These are phyloP conservation scores for Lycium barbarum DNA, from an alignment of 257 asterid species.

Conservation along the genomic window DNA sequence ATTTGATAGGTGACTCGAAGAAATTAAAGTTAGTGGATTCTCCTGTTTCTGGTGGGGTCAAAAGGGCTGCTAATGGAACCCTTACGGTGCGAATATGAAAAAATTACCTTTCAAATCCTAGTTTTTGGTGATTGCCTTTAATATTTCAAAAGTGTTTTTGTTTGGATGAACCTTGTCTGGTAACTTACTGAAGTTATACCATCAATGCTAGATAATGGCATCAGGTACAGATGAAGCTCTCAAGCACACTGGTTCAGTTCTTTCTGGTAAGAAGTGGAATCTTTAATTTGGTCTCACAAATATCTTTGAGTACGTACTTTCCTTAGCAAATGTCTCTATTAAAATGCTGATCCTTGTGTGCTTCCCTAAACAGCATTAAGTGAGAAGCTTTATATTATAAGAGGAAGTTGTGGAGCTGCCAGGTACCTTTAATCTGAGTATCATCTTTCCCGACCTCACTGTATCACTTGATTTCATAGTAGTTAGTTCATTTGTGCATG, in stretches of 20 bases:
- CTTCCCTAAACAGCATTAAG: conserved; percentile 69
- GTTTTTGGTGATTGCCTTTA: conserved; percentile 14
- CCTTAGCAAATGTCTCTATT: background rate
- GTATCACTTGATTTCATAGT: conserved; percentile 12
- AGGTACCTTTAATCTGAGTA: conserved; percentile 56
- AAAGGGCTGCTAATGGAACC: conserved; percentile 86
- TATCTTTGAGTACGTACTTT: background rate
- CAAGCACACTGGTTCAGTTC: conserved; percentile 83
- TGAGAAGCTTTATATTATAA: conserved; percentile 92
- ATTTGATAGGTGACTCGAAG: conserved; percentile 67
- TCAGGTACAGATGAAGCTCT: conserved; percentile 92
- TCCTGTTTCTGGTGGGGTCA: conserved; percentile 99
- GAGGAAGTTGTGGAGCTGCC: conserved; percentile 97
- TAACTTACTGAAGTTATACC: conserved; percentile 36
- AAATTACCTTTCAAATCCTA: conserved; percentile 28
- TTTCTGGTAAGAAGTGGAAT: conserved; percentile 63
- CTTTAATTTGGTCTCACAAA: conserved; percentile 15
- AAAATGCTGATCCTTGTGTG: conserved; percentile 31
- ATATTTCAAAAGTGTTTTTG: conserved; percentile 11
- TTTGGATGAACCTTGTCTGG: background rate
- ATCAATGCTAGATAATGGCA: conserved; percentile 84
- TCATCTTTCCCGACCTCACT: conserved; percentile 22
- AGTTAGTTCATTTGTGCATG: conserved; percentile 23
- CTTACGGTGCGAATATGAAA: conserved; percentile 73
- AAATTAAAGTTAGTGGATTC: conserved; percentile 91